These are phyloP conservation scores for Dipodascus albidus DNA, from an alignment of 805 yeast genomes.

Conservation along the genomic window DNA sequence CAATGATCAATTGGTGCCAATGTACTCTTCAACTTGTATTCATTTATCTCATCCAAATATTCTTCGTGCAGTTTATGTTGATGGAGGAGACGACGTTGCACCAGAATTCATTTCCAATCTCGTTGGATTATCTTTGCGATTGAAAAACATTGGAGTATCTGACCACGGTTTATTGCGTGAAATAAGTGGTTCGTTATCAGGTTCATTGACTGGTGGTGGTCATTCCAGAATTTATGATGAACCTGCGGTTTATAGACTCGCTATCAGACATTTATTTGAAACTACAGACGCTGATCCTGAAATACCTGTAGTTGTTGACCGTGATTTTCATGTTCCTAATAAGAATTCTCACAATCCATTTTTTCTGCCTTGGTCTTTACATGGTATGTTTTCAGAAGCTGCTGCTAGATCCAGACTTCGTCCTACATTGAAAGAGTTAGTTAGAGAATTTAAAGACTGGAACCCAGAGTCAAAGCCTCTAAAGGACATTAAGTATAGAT, in stretches of 20 bases:
- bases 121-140: slow-evolving; percentile 58
- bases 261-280: slow-evolving; percentile 60
- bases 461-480: slow-evolving; percentile 71
- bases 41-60: slow-evolving; percentile 85
- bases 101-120: slow-evolving; percentile 71
- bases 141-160: slow-evolving; percentile 64
- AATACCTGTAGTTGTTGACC: slow-evolving; percentile 17
- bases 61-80: slow-evolving; percentile 80
- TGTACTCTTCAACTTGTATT: slow-evolving; percentile 75
- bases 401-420: slow-evolving; percentile 31
- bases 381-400: slow-evolving; percentile 68
- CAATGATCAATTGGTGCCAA: slow-evolving; percentile 88
- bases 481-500: slow-evolving; percentile 73
- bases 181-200: slow-evolving; percentile 67
- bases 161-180: slow-evolving; percentile 86
- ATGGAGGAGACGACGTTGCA: slow-evolving; percentile 59
- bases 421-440: slow-evolving; percentile 48
- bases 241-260: slow-evolving; percentile 71
- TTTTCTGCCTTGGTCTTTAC: slow-evolving; percentile 83
- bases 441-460: slow-evolving; percentile 74
- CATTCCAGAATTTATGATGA: slow-evolving; percentile 86
- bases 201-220: slow-evolving; percentile 91
- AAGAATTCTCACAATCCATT: slow-evolving; percentile 55
- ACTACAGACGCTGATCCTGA: slow-evolving; percentile 49
- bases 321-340: slow-evolving; percentile 45